A percentile compares a stretch with the other conserved stretches of the same genome.
Conservation (phyloP, 208 protist genomes). For the Leishmania aethiopica region DNA sequence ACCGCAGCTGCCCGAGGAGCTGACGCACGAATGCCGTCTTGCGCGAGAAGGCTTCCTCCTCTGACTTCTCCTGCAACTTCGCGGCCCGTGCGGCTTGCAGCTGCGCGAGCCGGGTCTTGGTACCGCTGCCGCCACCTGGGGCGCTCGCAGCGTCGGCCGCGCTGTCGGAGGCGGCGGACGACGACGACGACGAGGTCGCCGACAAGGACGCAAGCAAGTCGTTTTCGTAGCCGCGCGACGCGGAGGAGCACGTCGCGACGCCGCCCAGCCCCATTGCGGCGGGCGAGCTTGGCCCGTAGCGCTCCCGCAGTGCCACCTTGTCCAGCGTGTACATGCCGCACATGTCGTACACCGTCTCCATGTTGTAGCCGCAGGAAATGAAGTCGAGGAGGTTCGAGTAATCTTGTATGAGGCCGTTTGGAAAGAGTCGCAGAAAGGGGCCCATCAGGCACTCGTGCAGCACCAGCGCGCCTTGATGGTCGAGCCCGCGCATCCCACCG, state of each 20-base stretch:
- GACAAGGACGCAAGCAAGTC: slow-evolving; percentile 14
- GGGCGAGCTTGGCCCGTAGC: slow-evolving; percentile 79
- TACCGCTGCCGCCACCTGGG: slow-evolving; percentile 2
- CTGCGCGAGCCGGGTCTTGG: slow-evolving; percentile 10
- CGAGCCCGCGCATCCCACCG: slow-evolving; percentile 81
- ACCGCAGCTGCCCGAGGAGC: slow-evolving; percentile 88
- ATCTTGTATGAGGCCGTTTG: slow-evolving; percentile 88
- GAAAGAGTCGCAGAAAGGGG: slow-evolving; percentile 86
- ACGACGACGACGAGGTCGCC: slow-evolving; percentile 4
- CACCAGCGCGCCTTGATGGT: slow-evolving; percentile 87
- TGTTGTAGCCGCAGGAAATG: slow-evolving; percentile 90
- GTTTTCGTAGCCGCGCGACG: slow-evolving; percentile 56
- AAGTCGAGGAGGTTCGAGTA: slow-evolving; percentile 92
- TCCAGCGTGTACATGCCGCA: slow-evolving; percentile 88
- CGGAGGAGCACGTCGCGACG: slow-evolving; percentile 71
- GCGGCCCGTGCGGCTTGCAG: slow-evolving; percentile 22
- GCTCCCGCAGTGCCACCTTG: slow-evolving; percentile 68
- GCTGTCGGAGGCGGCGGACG: background rate
- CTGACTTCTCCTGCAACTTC: slow-evolving; percentile 59
- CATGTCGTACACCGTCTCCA: slow-evolving; percentile 93
- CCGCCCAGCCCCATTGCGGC: slow-evolving; percentile 86
- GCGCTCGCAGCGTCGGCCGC: slow-evolving; percentile 18
- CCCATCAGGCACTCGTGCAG: slow-evolving; percentile 83
- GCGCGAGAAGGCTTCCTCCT: slow-evolving; percentile 88
- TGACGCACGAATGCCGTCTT: slow-evolving; percentile 89